Evolutionary conservation across 208 protist species (phyloP).

Genomic region (Leishmania braziliensis): DNA sequence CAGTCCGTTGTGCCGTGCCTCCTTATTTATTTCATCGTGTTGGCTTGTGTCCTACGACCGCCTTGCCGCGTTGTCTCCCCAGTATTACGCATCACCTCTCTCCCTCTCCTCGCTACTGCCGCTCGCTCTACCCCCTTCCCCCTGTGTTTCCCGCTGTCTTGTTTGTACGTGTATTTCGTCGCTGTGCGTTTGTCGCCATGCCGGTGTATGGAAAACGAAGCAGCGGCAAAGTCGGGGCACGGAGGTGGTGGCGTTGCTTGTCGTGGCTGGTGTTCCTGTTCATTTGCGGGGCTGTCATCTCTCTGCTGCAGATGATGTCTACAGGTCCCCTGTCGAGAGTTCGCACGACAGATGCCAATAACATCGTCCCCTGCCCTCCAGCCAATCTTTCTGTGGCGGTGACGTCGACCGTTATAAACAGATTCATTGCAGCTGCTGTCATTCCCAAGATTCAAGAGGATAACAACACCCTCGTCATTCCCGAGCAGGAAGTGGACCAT

Average conservation of each 20-base stretch:
- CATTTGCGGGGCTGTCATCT: neutral
- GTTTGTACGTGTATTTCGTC: neutral
- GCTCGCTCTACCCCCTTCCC: neutral
- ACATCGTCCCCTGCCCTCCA: neutral
- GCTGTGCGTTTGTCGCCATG: neutral
- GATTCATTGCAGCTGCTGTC: conserved; percentile 5
- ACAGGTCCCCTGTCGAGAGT: no score
- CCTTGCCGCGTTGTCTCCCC: no score
- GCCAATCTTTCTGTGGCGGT: conserved; percentile 20
- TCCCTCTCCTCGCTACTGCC: no score
- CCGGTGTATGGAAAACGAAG: neutral
- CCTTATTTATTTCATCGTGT: no score
- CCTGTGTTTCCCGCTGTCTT: neutral
- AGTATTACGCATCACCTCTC: no score
- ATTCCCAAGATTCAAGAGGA: conserved; percentile 29
- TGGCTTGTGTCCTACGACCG: no score
- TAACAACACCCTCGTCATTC: conserved; percentile 32
- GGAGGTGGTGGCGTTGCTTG: neutral
- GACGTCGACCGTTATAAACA: conserved; percentile 19
- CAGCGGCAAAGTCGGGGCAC: neutral
- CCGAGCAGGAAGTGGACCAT: conserved; percentile 35
- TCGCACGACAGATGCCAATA: no score
- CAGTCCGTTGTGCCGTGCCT: no score
- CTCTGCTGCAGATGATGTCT: neutral
- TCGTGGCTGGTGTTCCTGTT: neutral